A percentile compares a stretch with the other conserved stretches of the same genome.
Evolutionary conservation across 2,329 filamentous ascomycete species (phyloP).

Genomic region (Hypoxylon sp.): DNA sequence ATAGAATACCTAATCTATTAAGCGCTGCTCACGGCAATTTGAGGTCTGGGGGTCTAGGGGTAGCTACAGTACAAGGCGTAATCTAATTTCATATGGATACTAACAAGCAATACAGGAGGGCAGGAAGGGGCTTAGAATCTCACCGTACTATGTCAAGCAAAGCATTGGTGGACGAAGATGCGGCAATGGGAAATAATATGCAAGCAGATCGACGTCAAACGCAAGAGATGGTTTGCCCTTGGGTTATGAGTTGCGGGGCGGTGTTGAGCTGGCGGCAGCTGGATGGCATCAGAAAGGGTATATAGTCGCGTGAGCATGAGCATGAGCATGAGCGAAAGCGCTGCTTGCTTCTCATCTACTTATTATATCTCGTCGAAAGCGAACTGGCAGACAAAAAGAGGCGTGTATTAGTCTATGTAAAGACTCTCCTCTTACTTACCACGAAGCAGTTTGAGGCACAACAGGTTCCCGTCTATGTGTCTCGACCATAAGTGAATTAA

Average conservation of each 20-base stretch:
- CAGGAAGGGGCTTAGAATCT: neutral
- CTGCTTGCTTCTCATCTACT: neutral
- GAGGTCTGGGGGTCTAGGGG: neutral
- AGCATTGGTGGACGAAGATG: neutral
- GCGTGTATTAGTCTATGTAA: neutral
- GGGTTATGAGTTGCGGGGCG: neutral
- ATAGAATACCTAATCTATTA: neutral
- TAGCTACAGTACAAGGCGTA: neutral
- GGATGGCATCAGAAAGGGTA: neutral
- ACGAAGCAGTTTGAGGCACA: neutral
- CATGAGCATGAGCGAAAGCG: neutral
- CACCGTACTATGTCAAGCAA: neutral
- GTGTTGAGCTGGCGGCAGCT: neutral
- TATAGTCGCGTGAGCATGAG: conserved; percentile 2
- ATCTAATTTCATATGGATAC: neutral
- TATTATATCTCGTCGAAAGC: neutral
- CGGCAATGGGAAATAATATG: neutral
- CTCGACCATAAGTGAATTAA: neutral
- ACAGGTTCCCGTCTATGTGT: neutral
- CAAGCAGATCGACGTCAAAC: neutral
- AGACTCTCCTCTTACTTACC: neutral
- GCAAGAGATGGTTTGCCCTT: neutral
- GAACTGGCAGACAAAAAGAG: neutral
- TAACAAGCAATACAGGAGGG: neutral
- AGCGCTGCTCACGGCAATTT: neutral